These are phyloP conservation scores for Isoetes taiwanensis DNA, from an alignment of 75 land plant genomes.

Conservation along the genomic window DNA sequence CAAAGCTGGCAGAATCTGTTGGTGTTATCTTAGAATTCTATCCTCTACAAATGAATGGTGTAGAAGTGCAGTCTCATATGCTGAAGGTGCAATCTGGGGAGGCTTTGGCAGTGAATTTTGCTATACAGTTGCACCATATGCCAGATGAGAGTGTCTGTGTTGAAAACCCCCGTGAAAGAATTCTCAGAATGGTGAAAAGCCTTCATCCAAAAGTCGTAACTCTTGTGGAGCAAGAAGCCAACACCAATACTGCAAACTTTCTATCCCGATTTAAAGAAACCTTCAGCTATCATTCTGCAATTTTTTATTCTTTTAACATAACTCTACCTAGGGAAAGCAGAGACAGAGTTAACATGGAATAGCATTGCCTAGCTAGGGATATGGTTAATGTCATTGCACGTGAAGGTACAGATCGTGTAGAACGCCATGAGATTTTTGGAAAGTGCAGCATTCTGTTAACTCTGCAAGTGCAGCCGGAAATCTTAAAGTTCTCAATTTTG, in stretches of 20 bases:
- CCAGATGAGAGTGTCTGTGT: conserved; percentile 30
- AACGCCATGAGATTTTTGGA: conserved; percentile 20
- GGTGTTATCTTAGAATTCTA: conserved; percentile 21
- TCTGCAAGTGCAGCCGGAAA: too few relatives aligned
- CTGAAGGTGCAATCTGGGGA: conserved; percentile 17
- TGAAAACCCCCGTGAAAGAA: conserved; percentile 16
- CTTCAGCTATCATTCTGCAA: conserved; percentile 14
- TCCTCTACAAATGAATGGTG: conserved; percentile 5
- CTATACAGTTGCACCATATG: conserved; percentile 25
- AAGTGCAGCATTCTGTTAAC: conserved; percentile 20
- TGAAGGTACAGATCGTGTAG: conserved; percentile 23
- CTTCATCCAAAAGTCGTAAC: conserved; percentile 19
- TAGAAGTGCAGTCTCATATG: conserved; percentile 10
- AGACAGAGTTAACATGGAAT: conserved; percentile 17
- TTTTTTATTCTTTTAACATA: conserved; percentile 21
- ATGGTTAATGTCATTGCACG: conserved; percentile 25
- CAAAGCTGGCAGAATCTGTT: conserved; percentile 3
- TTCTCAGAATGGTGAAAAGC: conserved; percentile 20
- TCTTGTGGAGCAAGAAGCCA: conserved; percentile 24
- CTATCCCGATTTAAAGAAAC: conserved; percentile 20
- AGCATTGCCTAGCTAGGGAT: conserved; percentile 25
- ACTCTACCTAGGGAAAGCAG: conserved; percentile 11
- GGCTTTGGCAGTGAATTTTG: conserved; percentile 22
- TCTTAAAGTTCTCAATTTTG: too few relatives aligned
- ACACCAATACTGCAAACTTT: conserved; percentile 26